These are phyloP conservation scores for Leccinum broughii DNA, from an alignment of 768 basidiomycete genomes.

Conservation along the genomic window DNA sequence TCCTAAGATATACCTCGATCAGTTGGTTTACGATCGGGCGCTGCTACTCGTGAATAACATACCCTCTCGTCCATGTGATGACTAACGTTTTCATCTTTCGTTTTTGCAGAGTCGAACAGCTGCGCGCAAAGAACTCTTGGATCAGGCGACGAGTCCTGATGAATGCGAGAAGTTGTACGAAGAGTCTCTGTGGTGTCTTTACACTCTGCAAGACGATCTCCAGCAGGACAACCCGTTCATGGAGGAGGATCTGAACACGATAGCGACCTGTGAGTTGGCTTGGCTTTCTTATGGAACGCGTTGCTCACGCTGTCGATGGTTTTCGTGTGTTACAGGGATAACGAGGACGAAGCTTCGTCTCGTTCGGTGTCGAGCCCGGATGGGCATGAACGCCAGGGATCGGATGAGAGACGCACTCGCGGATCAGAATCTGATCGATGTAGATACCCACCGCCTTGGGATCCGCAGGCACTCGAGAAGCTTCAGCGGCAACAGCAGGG, in stretches of 20 bases:
- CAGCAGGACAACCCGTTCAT: conserved; percentile 81
- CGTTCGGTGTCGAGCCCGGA: conserved; percentile 72
- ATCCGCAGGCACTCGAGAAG: conserved; percentile 43
- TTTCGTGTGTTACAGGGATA: conserved; percentile 55
- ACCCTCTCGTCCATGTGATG: background rate
- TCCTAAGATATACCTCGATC: conserved; percentile 82
- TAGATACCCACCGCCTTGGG: conserved; percentile 74
- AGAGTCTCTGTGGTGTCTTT: conserved; percentile 91
- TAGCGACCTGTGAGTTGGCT: conserved; percentile 62
- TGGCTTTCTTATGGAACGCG: background rate
- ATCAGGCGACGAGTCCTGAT: conserved; percentile 70
- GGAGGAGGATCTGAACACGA: conserved; percentile 80
- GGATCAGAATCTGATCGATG: conserved; percentile 78
- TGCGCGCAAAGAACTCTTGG: conserved; percentile 85
- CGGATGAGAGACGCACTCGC: conserved; percentile 74
- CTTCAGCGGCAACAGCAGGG: conserved; percentile 29
- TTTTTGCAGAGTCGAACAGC: conserved; percentile 80
- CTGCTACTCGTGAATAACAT: conserved; percentile 67
- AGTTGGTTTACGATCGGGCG: conserved; percentile 91
- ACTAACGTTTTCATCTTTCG: background rate
- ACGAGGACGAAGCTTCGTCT: conserved; percentile 82
- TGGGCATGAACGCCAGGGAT: conserved; percentile 74
- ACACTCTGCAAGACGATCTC: conserved; percentile 88
- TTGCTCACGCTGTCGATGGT: background rate
- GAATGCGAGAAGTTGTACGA: conserved; percentile 95